Percentiles rank a stretch among this genome's conserved stretches.
These are phyloP conservation scores for Neostapfia colusana DNA, from an alignment of 176 grass and related monocot species.

Conservation along the genomic window DNA sequence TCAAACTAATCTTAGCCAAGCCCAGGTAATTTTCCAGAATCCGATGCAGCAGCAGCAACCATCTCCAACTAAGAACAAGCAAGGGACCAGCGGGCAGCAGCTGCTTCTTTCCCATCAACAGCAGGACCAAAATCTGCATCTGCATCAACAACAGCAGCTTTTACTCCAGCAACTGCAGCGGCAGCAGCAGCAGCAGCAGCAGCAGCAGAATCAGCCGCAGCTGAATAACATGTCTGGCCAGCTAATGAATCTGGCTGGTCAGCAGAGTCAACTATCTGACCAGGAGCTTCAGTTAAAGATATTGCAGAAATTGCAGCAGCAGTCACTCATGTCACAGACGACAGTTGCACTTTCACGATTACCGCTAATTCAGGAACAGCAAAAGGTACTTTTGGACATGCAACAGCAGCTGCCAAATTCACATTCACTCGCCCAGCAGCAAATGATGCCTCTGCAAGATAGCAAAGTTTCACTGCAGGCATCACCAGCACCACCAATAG, in stretches of 20 bases:
- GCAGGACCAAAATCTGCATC: slow-evolving; percentile 49
- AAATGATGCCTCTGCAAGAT: slow-evolving; percentile 53
- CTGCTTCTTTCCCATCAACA: slow-evolving; percentile 46
- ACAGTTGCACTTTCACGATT: slow-evolving; percentile 53
- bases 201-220: slow-evolving; percentile 63
- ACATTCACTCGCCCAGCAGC: slow-evolving; percentile 57
- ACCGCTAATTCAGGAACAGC: slow-evolving; percentile 72
- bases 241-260: slow-evolving; percentile 56
- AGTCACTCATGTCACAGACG: slow-evolving; percentile 63
- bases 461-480: slow-evolving; percentile 48
- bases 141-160: slow-evolving; percentile 52
- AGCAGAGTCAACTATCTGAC: slow-evolving; percentile 62
- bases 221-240: slow-evolving; percentile 59
- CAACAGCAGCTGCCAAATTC: slow-evolving; percentile 62
- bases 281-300: slow-evolving; percentile 79
- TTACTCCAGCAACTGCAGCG: slow-evolving; percentile 60
- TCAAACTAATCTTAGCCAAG: slow-evolving; percentile 64
- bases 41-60: slow-evolving; percentile 57
- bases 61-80: slow-evolving; percentile 47
- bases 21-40: slow-evolving; percentile 75
- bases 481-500: slow-evolving; percentile 17
- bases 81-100: slow-evolving; percentile 32
- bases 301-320: slow-evolving; percentile 80
- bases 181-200: slow-evolving; percentile 59
- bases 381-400: slow-evolving; percentile 70